Conservation (phyloP, 2,329 filamentous ascomycete species). For the Colletotrichum australisinense region DNA sequence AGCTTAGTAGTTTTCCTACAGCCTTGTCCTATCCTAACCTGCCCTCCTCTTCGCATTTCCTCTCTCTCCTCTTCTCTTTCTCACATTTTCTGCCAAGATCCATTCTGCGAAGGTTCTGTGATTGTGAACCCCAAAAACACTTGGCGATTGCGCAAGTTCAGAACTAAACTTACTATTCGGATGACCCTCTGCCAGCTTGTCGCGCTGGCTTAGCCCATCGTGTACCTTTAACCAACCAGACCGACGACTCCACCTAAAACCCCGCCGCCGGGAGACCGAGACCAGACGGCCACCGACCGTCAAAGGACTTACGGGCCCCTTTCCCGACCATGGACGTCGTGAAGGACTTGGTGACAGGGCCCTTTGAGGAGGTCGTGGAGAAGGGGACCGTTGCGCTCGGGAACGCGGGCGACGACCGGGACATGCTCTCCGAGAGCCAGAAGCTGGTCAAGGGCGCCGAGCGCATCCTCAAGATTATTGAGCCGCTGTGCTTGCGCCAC, state of each 20-base stretch:
- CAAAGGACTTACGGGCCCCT: background rate
- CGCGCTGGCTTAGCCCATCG: background rate
- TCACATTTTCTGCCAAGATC: background rate
- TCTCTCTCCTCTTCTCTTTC: background rate
- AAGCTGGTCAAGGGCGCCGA: constrained; percentile 61
- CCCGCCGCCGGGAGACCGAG: background rate
- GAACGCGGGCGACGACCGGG: constrained; percentile 57
- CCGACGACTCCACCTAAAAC: background rate
- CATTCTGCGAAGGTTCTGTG: background rate
- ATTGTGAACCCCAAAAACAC: background rate
- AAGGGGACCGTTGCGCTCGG: constrained; percentile 59
- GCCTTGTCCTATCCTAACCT: background rate
- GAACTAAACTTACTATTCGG: background rate
- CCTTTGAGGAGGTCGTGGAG: constrained; percentile 64
- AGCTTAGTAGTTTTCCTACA: constrained; percentile 4
- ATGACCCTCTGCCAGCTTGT: background rate
- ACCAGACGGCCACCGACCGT: background rate
- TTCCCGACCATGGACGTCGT: constrained; percentile 52
- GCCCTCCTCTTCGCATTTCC: background rate
- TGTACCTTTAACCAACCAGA: background rate
- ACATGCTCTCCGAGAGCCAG: constrained; percentile 63
- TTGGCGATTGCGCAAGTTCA: background rate
- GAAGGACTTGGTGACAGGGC: constrained; percentile 57
- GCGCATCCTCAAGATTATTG: constrained; percentile 60
- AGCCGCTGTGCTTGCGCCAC: constrained; percentile 61